Evolutionary conservation across 805 yeast species (phyloP), one percentile per base, ranked within the genome.

Genomic region (Saturnispora kantuleensis): DNA sequence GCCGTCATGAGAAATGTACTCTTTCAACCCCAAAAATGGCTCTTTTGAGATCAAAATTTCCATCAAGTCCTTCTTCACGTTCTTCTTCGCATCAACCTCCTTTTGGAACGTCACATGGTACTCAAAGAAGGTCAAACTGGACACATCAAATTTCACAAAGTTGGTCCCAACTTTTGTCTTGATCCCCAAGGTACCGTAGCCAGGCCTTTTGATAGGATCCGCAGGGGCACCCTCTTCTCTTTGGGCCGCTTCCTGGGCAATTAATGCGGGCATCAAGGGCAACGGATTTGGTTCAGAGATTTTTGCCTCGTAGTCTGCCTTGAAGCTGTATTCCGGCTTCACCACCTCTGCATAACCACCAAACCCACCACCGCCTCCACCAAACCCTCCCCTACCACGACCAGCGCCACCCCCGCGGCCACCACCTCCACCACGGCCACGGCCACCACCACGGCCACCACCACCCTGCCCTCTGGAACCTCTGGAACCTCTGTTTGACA

Each of bases 71-170:
- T 51, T 39, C 18, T 50, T 52, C 13, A 54, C 45, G 26, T 47
- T 52, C 26, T 39, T 56, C 32, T 56, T 57, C 4, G 46, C 39
- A 11, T 37, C 42, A 6, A 56, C 36, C 42, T 45, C 54, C 1
- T 44, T 35, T 32, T 58, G 57, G 37, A 56, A 57, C 13, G 54
- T 54, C 26, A 56, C 56, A 40, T 47, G 43, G 30, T 56, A 56
- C 12, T 48, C 43, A 44, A 50, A 53, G 15, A 55, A 55, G 2
- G 48, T 37, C 17, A 56, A 16, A 29, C 45, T 45, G 1, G 45
- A 32, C 12, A 55, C 47, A 21, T 55, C 49, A 32, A 45, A 53
- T 21, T 47, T 47, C 8, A 55, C 44, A 34, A 40, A 48, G 21
- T 55, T 55, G 8, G 58, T 53, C 16, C 58, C 58, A 41, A 55